Base-by-base conservation (phyloP, 139 green algal genomes). In the Chlorella sp. region DNA sequence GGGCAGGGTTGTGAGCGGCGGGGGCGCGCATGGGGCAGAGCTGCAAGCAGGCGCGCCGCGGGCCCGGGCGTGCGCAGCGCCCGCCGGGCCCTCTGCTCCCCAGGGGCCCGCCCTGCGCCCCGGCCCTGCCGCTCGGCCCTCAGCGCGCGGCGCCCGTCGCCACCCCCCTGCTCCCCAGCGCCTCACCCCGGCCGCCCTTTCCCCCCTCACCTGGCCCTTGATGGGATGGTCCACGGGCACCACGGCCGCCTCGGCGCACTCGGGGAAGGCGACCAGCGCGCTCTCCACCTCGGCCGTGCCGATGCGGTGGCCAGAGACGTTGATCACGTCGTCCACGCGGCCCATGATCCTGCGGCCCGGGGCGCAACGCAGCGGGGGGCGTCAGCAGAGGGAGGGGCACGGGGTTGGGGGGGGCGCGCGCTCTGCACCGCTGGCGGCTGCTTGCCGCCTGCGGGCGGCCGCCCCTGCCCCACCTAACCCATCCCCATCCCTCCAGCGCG, bases 241-340 rank as follows among this genome's bases (percentile, higher is more conserved):
- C 38, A 99, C 95, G 0, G 95, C 95, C 4, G 95, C 95, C 84
- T 99, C 95, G 1, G 90, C 88, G 73, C 92, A 97, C 27, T 73
- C 45, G 25, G 84, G 60, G 82, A 98, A 90, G 15, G 55, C 62
- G 21, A 93, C 89, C 3, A 99, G 85, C 29, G 95, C 93, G 41
- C 70, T 87, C 88, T 99, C 95, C 71, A 98, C 93, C 88, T 99
- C 95, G 8, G 94, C 95, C 8, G 96, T 96, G 33, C 95, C 95
- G 33, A 99, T 92, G 67, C 95, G 81, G 83, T 99, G 95, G 19
- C 95, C 95, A 9, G 71, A 89, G 23, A 98, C 93, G 77, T 90
- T 90, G 77, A 90, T 89, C 27, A 99, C 95, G 79, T 99, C 95
- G 74, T 99, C 95, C 63, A 99, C 95, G 45, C 95, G 89, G n/a